phyloP scores from a whole-genome alignment of 148 eudicot species.

The Rhododendron mucronatum region DNA sequence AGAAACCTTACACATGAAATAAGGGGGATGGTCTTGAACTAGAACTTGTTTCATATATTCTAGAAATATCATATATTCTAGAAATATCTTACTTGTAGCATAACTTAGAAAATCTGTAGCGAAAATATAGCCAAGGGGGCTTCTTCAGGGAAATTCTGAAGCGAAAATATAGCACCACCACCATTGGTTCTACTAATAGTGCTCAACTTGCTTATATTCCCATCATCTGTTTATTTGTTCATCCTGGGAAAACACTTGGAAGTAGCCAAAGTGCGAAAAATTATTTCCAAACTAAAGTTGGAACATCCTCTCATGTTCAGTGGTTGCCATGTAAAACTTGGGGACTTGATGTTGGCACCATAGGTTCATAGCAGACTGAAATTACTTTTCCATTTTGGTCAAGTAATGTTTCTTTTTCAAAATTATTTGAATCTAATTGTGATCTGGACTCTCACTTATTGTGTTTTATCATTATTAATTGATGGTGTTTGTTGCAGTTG shows the following conservation, averaged over 20 bases:
- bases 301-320: too few species aligned
- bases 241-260: not conserved
- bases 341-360: not conserved
- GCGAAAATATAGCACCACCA: not conserved
- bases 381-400: not conserved
- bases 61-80: not conserved
- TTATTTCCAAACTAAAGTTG: not conserved
- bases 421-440: not conserved
- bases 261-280: not conserved
- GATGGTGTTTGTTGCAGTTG: not conserved
- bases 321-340: not conserved
- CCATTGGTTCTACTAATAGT: not conserved
- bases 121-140: not conserved
- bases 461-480: not conserved
- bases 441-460: not conserved
- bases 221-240: not conserved
- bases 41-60: not conserved
- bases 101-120: not conserved
- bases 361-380: not conserved
- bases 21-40: not conserved
- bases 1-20: not conserved
- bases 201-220: not conserved
- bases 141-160: not conserved
- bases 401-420: not conserved
- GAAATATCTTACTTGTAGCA: not conserved